Base-by-base conservation (phyloP, 441 rosid species). In the Populus tomentosa region DNA sequence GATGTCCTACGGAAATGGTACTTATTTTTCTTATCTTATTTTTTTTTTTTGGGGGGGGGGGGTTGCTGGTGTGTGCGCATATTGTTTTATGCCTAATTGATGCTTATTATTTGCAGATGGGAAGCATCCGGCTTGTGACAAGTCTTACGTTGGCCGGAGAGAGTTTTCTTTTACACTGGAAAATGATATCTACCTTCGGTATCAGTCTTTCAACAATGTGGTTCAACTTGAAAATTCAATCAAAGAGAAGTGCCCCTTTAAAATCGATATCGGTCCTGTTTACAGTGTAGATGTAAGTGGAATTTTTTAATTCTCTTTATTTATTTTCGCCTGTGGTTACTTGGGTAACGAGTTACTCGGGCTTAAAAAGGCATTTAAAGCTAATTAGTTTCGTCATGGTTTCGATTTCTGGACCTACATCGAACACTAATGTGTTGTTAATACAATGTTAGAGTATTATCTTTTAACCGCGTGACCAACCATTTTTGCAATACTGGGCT, bases 81-180 rank as follows among this genome's bases (percentile, higher is more conserved):
- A 4, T 75, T 26, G 68, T 26, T 35, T 56, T 74, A 2, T 75
- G 0, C 61, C 56, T 26, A 14, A 67, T 76, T 38, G 70, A 69
- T 84, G 77, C 78, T 16, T 72, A 32, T 11, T 50, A 50, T 84
- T 7, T 79, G 63, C 84, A 95, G 99, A 95, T 85, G 97, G 97
- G 81, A 94, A 90, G 85, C 99, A 94, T 86, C 97, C 97, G 64
- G 98, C 87, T 61, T 95, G 98, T 69, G 98, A 95, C 80, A 86
- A 81, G 33, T 88, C 87, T 70, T 94, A 89, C 86, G 77, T 90
- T 72, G 89, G 90, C 71, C 85, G 97, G 70, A 90, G 98, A 81
- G 99, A 95, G 70, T 91, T 94, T 81, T 91, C 99, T 6, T 92
- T 90, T 82, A 95, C 97, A 0, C 87, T 95, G 38, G 92, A 89